Conservation (phyloP, 306 rosid genomes). For the Urtica urens region DNA sequence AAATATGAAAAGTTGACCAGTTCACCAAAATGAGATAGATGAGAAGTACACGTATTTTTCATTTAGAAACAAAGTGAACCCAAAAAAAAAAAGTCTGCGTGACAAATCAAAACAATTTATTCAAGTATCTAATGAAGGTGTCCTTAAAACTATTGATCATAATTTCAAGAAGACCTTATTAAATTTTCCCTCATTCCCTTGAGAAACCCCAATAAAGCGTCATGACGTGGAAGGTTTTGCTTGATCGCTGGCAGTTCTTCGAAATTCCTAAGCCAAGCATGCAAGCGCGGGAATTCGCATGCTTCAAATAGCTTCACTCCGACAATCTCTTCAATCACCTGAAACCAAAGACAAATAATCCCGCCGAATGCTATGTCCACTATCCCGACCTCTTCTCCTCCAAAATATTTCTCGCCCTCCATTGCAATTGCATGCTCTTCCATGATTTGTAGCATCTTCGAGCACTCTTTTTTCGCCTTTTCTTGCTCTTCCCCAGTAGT, state of each 20-base stretch:
- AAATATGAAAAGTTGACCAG: too few species aligned
- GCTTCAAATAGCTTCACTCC: slow-evolving; percentile 17
- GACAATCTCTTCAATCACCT: slow-evolving; percentile 14
- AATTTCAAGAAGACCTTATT: not conserved
- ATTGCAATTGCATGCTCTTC: slow-evolving; percentile 12
- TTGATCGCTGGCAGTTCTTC: slow-evolving; percentile 20
- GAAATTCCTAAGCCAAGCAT: slow-evolving; percentile 25
- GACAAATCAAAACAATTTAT: too few species aligned
- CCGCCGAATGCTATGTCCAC: slow-evolving; percentile 21
- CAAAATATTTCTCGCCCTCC: slow-evolving; percentile 17
- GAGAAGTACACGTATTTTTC: too few species aligned
- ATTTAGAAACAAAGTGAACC: too few species aligned
- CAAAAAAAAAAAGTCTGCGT: too few species aligned
- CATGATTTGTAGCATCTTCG: slow-evolving; percentile 13
- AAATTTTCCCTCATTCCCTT: not conserved
- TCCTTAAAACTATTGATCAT: too few species aligned
- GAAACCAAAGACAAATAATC: slow-evolving; percentile 13
- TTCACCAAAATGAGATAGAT: too few species aligned
- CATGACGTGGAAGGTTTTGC: slow-evolving; percentile 16
- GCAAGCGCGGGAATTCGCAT: slow-evolving; percentile 17
- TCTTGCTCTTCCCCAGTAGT: slow-evolving; percentile 13
- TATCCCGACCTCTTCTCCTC: slow-evolving; percentile 19
- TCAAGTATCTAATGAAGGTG: not conserved
- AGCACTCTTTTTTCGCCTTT: slow-evolving; percentile 9
- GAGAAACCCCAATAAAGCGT: not conserved